Evolutionary conservation across 192 early-diverging fungal species (phyloP).

Genomic region (Phycomyces blakesleeanus): DNA sequence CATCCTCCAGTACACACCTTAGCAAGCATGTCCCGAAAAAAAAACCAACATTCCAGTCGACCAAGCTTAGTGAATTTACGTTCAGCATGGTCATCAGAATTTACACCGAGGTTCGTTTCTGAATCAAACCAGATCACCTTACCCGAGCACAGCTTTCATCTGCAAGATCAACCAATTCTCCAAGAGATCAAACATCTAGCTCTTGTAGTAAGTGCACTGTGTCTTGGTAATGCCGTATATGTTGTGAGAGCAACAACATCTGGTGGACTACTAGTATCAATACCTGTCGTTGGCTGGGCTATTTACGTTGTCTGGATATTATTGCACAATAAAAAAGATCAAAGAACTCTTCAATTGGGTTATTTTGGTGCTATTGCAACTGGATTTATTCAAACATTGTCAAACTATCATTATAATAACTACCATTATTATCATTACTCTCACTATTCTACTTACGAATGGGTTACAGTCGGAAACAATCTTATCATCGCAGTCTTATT

Average conservation of each 20-base stretch:
- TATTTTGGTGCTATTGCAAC: neutral
- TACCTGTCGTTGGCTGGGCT: neutral
- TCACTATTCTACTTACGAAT: neutral
- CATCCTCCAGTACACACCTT: neutral
- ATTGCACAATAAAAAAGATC: neutral
- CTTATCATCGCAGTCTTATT: neutral
- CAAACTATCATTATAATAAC: neutral
- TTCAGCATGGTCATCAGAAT: slow-evolving; percentile 8
- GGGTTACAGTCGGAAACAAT: neutral
- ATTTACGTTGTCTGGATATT: neutral
- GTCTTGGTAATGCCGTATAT: neutral
- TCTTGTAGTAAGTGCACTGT: neutral
- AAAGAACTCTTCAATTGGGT: neutral
- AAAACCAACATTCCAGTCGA: neutral
- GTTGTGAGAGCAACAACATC: neutral
- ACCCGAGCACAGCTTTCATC: neutral
- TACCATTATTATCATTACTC: neutral
- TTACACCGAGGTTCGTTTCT: neutral
- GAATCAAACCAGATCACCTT: neutral
- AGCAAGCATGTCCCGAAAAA: neutral
- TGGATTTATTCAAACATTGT: neutral
- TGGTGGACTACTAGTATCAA: neutral
- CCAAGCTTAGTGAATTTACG: slow-evolving; percentile 8
- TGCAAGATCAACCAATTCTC: neutral
- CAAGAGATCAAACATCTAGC: neutral